Base-by-base conservation (phyloP, 2,329 filamentous ascomycete genomes). In the Penicillium hesseltinei region DNA sequence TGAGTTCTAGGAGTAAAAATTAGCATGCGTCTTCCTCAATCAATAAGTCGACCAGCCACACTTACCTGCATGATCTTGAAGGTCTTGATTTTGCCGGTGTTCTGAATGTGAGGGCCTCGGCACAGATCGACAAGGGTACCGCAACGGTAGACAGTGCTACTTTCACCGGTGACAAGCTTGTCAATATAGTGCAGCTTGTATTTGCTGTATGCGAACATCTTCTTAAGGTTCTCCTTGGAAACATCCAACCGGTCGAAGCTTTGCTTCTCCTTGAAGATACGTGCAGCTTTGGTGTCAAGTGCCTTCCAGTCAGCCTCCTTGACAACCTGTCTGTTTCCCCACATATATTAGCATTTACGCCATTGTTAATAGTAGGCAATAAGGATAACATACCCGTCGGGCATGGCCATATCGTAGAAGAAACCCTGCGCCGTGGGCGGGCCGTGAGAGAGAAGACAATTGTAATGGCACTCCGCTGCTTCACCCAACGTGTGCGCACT, bases 111-210 rank as follows among this genome's bases (percentile, higher is more conserved):
- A 62, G 94, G 94, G 38, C 94, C 94, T 73, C 92, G 86, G 81
- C 94, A 97, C 62, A 97, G 80, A 83, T 99, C 94, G 69, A 97
- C 96, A 56, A 97, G 81, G 15, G 92, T 92, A 57, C 94, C 94
- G 70, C 92, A 95, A 62, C 91, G 87, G 77, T 97, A 99, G 40
- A 97, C 93, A 10, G 94, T 97, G 73, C 91, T 96, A 72, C 84
- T 91, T 55, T 91, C 92, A 66, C 91, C 92, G 66, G 96, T 91
- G 60, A 97, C 90, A 77, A 95, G 92, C 80, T 92, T 89, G 68
- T 91, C 88, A 79, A 99, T 97, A 76, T 97, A 96, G 75, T 97
- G 90, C 74, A 96, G 87, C 84, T 99, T 97, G 82, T 96, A 97
- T 75, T 94, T 94, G 83, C 95, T 97, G 82, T 96, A 95, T 68